These are phyloP conservation scores for Macrolepiota dolichaula DNA, from an alignment of 768 basidiomycete genomes.

Conservation along the genomic window DNA sequence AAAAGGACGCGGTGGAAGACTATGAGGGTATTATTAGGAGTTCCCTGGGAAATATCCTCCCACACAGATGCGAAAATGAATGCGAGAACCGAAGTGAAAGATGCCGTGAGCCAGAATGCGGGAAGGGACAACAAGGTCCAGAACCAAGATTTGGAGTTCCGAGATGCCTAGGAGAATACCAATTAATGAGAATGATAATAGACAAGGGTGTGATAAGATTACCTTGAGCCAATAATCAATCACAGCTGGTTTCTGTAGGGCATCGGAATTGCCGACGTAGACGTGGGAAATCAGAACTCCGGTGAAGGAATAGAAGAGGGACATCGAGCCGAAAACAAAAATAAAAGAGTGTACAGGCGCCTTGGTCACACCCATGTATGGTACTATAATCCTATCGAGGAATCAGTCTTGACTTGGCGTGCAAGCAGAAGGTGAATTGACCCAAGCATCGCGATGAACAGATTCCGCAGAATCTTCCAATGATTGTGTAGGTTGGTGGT, in stretches of 20 bases:
- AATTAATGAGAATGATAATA: not conserved
- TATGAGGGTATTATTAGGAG: not conserved
- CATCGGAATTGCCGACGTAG: not conserved
- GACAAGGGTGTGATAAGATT: not conserved
- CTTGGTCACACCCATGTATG: not conserved
- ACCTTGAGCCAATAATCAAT: not conserved
- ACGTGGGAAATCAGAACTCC: not conserved
- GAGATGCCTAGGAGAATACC: not conserved
- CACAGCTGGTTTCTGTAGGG: not conserved
- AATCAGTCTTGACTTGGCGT: not conserved
- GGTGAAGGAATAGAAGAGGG: not conserved
- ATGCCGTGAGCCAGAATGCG: not conserved
- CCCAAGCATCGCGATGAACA: not conserved
- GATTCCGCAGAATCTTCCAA: not conserved
- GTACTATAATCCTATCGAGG: not conserved
- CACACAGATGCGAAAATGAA: not conserved
- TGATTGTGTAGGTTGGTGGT: not conserved
- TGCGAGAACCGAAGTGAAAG: not conserved
- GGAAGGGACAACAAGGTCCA: not conserved
- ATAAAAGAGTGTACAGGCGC: not conserved
- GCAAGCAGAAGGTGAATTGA: not conserved
- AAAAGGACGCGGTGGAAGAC: not conserved
- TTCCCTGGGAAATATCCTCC: not conserved
- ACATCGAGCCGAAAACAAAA: not conserved
- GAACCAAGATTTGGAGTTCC: not conserved